A percentile compares a stretch with the other conserved stretches of the same genome.
These are phyloP conservation scores for Nicotiana noctiflora DNA, from an alignment of 257 asterid species.

Conservation along the genomic window DNA sequence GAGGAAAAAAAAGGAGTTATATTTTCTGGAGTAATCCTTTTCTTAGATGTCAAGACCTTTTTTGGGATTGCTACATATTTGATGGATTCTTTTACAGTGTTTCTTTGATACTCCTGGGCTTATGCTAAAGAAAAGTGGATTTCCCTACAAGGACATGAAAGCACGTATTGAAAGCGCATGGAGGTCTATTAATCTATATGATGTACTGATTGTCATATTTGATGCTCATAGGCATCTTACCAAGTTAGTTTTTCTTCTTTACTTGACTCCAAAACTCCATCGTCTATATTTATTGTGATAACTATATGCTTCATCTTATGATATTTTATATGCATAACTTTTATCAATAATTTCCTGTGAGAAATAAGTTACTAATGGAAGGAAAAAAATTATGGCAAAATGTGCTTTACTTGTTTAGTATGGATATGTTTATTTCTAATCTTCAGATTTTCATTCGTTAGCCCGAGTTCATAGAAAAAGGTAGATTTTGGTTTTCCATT, in stretches of 20 bases:
- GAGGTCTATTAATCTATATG: slow-evolving; percentile 73
- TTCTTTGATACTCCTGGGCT: slow-evolving; percentile 98
- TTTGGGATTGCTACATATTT: not conserved
- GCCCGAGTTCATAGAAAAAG: not conserved
- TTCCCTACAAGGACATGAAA: slow-evolving; percentile 70
- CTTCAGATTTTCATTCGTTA: not conserved
- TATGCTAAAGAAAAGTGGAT: slow-evolving; percentile 87
- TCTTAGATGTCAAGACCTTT: not conserved
- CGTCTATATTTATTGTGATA: not conserved
- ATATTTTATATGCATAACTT: not conserved
- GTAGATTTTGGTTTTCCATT: not conserved
- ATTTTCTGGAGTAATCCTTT: not conserved
- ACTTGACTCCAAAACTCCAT: not conserved
- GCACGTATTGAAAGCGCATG: slow-evolving; percentile 86
- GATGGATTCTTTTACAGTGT: slow-evolving; percentile 56
- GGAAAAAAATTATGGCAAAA: not conserved
- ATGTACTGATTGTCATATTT: slow-evolving; percentile 78
- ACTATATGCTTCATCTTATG: not conserved
- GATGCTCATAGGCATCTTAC: slow-evolving; percentile 90
- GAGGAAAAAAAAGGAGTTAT: not conserved
- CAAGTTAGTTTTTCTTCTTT: slow-evolving; percentile 44
- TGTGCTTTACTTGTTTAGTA: not conserved
- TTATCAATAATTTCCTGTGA: not conserved
- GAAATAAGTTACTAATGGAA: not conserved
- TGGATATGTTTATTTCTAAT: not conserved